These are phyloP conservation scores for Globisporangium recalcitrans DNA, from an alignment of 352 stramenopile genomes.

Conservation along the genomic window DNA sequence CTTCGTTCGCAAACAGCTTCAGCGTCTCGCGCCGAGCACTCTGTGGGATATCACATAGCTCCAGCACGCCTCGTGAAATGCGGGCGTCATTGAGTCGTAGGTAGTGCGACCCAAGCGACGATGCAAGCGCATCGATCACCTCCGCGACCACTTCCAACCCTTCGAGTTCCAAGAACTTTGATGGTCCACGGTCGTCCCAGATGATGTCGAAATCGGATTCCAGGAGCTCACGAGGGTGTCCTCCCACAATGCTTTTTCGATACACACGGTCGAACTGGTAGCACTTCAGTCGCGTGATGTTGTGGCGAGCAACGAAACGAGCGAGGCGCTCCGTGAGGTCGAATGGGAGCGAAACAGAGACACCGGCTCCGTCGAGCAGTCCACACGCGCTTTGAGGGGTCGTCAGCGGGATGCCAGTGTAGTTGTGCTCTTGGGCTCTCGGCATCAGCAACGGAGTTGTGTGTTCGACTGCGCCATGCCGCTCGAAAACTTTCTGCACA, in stretches of 20 bases:
- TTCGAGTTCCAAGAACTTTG: slow-evolving; percentile 74
- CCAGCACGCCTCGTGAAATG: slow-evolving; percentile 61
- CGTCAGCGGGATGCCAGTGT: slow-evolving; percentile 54
- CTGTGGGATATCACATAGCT: slow-evolving; percentile 53
- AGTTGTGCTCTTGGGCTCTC: slow-evolving; percentile 52
- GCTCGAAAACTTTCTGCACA: slow-evolving; percentile 74
- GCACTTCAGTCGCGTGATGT: slow-evolving; percentile 75
- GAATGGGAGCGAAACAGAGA: slow-evolving; percentile 80
- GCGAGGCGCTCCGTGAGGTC: slow-evolving; percentile 80
- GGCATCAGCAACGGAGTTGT: slow-evolving; percentile 78
- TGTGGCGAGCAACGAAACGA: slow-evolving; percentile 76
- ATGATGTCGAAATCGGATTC: slow-evolving; percentile 85
- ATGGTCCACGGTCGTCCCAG: slow-evolving; percentile 65
- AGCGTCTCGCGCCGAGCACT: slow-evolving; percentile 60
- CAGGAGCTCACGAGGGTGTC: slow-evolving; percentile 77
- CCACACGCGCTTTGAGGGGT: slow-evolving; percentile 54
- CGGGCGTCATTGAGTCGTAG: slow-evolving; percentile 75
- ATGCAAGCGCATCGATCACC: slow-evolving; percentile 56
- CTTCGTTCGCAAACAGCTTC: slow-evolving; percentile 72
- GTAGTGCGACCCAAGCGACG: slow-evolving; percentile 69
- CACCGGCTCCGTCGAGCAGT: slow-evolving; percentile 68
- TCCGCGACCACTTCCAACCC: slow-evolving; percentile 71
- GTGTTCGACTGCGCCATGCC: slow-evolving; percentile 73
- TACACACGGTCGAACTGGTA: slow-evolving; percentile 86
- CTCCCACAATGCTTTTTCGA: slow-evolving; percentile 59